phyloP scores from a whole-genome alignment of 305 asterid species.

The Euphrasia arctica region DNA sequence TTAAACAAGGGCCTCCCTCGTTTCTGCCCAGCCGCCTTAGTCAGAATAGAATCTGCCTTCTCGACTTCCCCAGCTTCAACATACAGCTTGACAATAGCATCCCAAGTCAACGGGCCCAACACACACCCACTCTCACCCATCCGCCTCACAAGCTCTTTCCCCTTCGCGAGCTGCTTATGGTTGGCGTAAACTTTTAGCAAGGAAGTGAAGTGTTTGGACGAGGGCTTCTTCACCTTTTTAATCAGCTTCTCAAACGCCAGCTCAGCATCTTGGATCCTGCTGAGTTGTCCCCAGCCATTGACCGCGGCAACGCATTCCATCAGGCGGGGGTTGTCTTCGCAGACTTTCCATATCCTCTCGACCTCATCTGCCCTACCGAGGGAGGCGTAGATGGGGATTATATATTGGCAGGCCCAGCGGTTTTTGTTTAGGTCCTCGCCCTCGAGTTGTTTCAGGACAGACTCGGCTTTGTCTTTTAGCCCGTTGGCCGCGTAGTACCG shows the following conservation, averaged over 20 bases:
- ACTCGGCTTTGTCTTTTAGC: conserved; percentile 59
- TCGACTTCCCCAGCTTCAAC: conserved; percentile 68
- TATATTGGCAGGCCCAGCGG: conserved; percentile 37
- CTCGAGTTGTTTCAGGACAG: conserved; percentile 62
- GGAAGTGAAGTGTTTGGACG: conserved; percentile 39
- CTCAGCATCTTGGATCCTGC: conserved; percentile 71
- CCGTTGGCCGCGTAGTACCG: conserved; percentile 49
- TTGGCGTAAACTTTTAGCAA: conserved; percentile 59
- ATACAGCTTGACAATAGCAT: conserved; percentile 68
- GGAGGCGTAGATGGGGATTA: conserved; percentile 72
- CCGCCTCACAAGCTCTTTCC: conserved; percentile 69
- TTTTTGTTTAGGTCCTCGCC: conserved; percentile 39
- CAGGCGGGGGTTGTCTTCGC: conserved; percentile 48
- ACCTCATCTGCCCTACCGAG: conserved; percentile 70
- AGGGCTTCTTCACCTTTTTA: conserved; percentile 35
- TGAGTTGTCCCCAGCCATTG: conserved; percentile 73
- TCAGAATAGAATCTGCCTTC: conserved; percentile 54
- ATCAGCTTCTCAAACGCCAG: conserved; percentile 47
- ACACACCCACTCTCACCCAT: conserved; percentile 63
- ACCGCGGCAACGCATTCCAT: conserved; percentile 52
- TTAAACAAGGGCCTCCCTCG: conserved; percentile 40
- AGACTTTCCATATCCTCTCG: conserved; percentile 58
- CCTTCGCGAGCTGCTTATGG: conserved; percentile 59
- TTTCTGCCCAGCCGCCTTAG: conserved; percentile 46
- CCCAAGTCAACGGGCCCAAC: conserved; percentile 60